Evolutionary conservation across 1,284 basidiomycete species (phyloP), one percentile per base, ranked within the genome.

Genomic region (Moniliella sp.): DNA sequence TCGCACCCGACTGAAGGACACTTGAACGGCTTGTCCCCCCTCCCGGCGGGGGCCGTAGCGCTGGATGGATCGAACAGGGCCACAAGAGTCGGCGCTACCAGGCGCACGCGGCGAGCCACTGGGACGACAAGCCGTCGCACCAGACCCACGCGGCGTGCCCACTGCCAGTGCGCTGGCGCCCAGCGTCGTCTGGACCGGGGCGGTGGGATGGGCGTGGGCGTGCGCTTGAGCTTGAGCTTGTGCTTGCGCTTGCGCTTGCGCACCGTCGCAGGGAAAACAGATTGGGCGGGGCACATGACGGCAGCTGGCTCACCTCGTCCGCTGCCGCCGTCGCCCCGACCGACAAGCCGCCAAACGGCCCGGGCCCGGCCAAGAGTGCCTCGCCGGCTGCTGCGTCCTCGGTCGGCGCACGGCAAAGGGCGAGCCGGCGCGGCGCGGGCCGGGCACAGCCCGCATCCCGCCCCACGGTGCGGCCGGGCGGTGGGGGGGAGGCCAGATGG

Each of bases 1-100:
- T 84, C 86, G 68, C 88, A 97, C 35, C 91, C 88, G 0, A 80
- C 76, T 50, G 88, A 88, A 10, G 83, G 83, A 66, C 88, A 97
- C 43, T 77, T 73, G 74, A 88, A 97, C 0, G 88, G 88, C 63
- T 93, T 93, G 45, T 68, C 65, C 31, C 45, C 38, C 14, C 28
- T 10, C 15, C 5, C n/a, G 21, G 30, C 15, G 30, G 15, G 5
- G 12, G 34, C 33, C n/a, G 35, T 30, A 4, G 32, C 40, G 17
- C 42, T 37, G 36, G n/a, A n/a, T n/a, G n/a, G n/a, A n/a, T n/a
- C n/a, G n/a, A n/a, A n/a, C n/a, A n/a, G n/a, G n/a, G n/a, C n/a
- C n/a, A n/a, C n/a, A n/a, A n/a, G n/a, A n/a, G n/a, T n/a, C n/a
- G n/a, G n/a, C n/a, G n/a, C n/a, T n/a, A n/a, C n/a, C n/a, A n/a